Percentiles rank a stretch among this genome's conserved stretches.
Evolutionary conservation across 495 filamentous ascomycete genomes (phyloP).

Genomic region (Tuber melanosporum): DNA sequence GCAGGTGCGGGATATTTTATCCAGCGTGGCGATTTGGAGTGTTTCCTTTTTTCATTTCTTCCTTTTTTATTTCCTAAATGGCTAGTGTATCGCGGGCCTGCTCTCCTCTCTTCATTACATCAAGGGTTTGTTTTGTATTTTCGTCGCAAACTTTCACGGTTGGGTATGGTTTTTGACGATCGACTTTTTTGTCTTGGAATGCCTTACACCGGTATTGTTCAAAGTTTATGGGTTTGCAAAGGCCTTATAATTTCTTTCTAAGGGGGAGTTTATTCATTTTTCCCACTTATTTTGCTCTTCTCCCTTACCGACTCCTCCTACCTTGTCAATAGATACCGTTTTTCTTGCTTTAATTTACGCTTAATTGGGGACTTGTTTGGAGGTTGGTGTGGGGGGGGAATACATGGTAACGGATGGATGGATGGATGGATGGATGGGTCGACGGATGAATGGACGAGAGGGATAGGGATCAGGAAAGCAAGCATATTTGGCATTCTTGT

Average conservation of each 20-base stretch:
- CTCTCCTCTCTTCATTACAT: not conserved
- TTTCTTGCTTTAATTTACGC: not conserved
- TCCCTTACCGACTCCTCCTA: not conserved
- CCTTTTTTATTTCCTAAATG: constrained; percentile 4
- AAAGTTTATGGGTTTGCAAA: not conserved
- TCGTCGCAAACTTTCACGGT: not conserved
- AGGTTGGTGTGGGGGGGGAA: not conserved
- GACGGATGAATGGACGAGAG: not conserved
- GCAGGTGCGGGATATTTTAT: not conserved
- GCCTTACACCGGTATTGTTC: not conserved
- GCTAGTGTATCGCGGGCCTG: not conserved
- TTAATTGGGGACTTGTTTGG: not conserved
- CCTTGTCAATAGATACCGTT: not conserved
- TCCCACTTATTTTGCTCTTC: not conserved
- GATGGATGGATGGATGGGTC: not conserved
- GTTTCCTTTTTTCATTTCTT: not conserved
- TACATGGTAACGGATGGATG: not conserved
- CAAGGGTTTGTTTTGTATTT: not conserved
- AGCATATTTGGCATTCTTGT: constrained; percentile 7
- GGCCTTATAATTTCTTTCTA: not conserved
- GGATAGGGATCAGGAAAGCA: not conserved
- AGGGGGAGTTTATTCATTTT: not conserved
- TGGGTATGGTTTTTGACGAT: not conserved
- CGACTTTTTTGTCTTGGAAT: not conserved
- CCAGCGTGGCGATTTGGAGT: constrained; percentile 3